Base-by-base conservation (phyloP, 2,329 filamentous ascomycete genomes). In the Talaromyces sp. region DNA sequence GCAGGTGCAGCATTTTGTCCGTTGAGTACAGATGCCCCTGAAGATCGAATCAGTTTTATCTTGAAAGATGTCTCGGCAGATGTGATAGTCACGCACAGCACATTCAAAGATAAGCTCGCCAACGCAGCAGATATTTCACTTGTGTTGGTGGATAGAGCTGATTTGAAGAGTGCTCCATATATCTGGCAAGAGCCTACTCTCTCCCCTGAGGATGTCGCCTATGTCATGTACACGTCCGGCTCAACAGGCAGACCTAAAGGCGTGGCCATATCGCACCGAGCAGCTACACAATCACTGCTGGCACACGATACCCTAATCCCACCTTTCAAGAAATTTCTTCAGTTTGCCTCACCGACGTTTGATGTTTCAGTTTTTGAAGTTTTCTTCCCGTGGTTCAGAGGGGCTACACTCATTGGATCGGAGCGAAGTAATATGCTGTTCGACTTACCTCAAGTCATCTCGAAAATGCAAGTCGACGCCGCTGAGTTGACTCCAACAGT, bases 281-380 rank as follows among this genome's bases (percentile, higher is more conserved):
- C 92, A 15, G 91, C 82, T 7, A 88, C 89, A 0, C 92, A 96
- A 70, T 90, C 89, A 58, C 74, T 97, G 7, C 79, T 96, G 43
- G 89, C 90, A 2, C 92, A 97, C 68, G 81, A 95, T 66, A 80
- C 77, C 48, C 85, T 92, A 65, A 86, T 97, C 40, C 92, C 92
- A 2, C 39, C 55, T 0, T 96, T 96, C 68, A 78, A 78, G 15
- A 83, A 91, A 46, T 96, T 97, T 70, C 81, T 97, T 0, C 92
- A 97, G 70, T 96, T 96, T 70, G 92, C 92, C 4, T 88, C 91
- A 2, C 90, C 92, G 0, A 96, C 91, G 0, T 97, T 97, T 69
- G 92, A 97, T 71, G 92, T 97, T 7, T 96, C 90, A 0, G 87
- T 96, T 5, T 97, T 97, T 69, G 92, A 97, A 69, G 92, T 95